Evolutionary conservation across 176 grass and related monocot genomes (phyloP), one percentile per base, ranked within the genome.

Genomic region (Avena atlantica): DNA sequence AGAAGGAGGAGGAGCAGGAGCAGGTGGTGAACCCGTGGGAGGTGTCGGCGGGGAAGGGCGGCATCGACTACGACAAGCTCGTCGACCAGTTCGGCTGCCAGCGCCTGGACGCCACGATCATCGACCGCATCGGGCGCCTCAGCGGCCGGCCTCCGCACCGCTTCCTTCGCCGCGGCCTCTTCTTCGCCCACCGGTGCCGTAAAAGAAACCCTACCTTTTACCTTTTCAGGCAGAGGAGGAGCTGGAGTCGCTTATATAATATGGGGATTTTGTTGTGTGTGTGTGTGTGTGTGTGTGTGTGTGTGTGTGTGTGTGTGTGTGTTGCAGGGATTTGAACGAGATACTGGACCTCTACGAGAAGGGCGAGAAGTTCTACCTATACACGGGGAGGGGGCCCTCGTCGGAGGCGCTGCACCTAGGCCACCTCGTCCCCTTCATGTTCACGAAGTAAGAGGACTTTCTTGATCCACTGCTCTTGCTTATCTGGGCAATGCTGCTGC

Each of bases 51-150:
- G 93, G 93, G 79, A 91, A 92, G 68, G 93, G 92, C 78, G 93
- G 93, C 81, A 92, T 98, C 84, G 93, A 98, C 90, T 98, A 98
- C 90, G 93, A 98, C 75, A 98, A 98, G 90, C 83, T 99, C 40
- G 89, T 98, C 50, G 96, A 95, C 75, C 91, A 96, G 79, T 98
- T 98, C 85, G 96, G 93, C 0, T 98, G 92, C 88, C 93, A 98
- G 90, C 88, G 84, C 37, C 76, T 98, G 5, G 92, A 98, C 60
- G 52, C 47, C 45, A 52, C 51, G 21, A 78, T 98, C 68, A 82
- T 95, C 52, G 80, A 65, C 55, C 88, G 93, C 78, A 21, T 98
- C 62, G 90, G 70, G 13, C 81, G 88, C 19, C 84, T 98, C 78
- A 98, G 88, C 25, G 92, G 24, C 34, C 74, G 86, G 20, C 76